Base-by-base conservation (phyloP, 495 filamentous ascomycete genomes). In the Penicillium mononematosum region DNA sequence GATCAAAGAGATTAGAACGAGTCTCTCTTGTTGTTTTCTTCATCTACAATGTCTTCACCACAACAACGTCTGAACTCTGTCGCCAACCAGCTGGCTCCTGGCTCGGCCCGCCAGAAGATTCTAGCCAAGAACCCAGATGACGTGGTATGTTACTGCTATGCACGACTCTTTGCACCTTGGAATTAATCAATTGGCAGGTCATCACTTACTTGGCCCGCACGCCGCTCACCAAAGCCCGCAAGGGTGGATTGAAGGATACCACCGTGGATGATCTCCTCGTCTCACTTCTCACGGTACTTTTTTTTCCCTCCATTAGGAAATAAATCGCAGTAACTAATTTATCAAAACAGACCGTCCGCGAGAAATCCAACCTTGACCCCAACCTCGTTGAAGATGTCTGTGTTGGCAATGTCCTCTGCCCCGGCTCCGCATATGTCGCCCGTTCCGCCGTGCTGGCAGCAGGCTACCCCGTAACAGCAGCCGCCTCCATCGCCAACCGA, bases 201-300 rank as follows among this genome's bases (percentile, higher is more conserved):
- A 95, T 98, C 65, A 95, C 90, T 11, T 81, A 90, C 59, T 87
- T 89, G 10, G 78, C 89, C 49, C 83, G 90, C 22, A 92, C 90
- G 17, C 88, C 90, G 0, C 83, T 95, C 50, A 83, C 87, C 46
- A 95, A 93, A 71, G 88, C 81, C 51, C 74, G 77, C 61, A 91
- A 90, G 75, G 93, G 93, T 63, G 90, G 93, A 12, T 82, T 98
- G 72, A 96, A 96, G 78, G 93, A 98, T 70, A 96, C 93, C 17
- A 76, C 79, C 4, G 76, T 97, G 25, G 93, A 98, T 74, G 85
- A 84, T 66, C 78, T 98, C 29, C 75, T 94, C 45, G 85, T 88
- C 66, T 86, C 90, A 45, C 77, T 95, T 8, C 75, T 96, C 55
- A 79, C 92, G 70, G 83, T 94, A 73, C 78, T 62, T 52, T 85